These are phyloP conservation scores for Ceratocystis lukuohia DNA, from an alignment of 2,329 filamentous ascomycete species.

Conservation along the genomic window DNA sequence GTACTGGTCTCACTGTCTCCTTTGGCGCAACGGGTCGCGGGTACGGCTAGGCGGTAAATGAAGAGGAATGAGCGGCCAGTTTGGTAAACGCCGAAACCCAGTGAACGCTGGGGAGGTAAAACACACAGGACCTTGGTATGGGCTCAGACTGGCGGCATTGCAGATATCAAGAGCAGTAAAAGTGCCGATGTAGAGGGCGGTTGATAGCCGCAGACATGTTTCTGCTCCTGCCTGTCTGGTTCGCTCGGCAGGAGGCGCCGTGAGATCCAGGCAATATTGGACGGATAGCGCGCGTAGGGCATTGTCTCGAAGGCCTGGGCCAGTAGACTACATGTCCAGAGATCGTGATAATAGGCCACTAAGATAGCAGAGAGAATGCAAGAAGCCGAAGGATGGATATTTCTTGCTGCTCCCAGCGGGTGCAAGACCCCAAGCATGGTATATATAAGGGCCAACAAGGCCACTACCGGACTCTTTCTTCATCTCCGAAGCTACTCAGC, in stretches of 20 bases:
- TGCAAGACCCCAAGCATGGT: not conserved
- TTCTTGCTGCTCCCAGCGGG: not conserved
- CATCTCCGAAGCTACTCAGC: not conserved
- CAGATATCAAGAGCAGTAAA: not conserved
- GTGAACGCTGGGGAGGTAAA: not conserved
- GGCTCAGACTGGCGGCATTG: not conserved
- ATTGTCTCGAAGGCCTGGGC: not conserved
- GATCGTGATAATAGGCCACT: not conserved
- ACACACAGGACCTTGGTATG: not conserved
- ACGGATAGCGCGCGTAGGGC: not conserved
- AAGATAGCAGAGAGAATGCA: not conserved
- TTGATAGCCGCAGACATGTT: not conserved
- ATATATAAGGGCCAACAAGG: not conserved
- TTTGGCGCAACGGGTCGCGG: not conserved
- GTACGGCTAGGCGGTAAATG: not conserved
- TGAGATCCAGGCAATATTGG: not conserved
- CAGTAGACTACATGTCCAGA: not conserved
- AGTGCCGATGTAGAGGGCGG: not conserved
- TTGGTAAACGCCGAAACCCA: not conserved
- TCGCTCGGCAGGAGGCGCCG: not conserved
- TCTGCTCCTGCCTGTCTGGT: not conserved
- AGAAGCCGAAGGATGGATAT: not conserved
- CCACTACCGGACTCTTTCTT: not conserved
- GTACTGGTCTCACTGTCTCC: not conserved
- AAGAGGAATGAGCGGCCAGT: not conserved